Base-by-base conservation (phyloP, 768 basidiomycete species). In the Hemileccinum rubropunctum region DNA sequence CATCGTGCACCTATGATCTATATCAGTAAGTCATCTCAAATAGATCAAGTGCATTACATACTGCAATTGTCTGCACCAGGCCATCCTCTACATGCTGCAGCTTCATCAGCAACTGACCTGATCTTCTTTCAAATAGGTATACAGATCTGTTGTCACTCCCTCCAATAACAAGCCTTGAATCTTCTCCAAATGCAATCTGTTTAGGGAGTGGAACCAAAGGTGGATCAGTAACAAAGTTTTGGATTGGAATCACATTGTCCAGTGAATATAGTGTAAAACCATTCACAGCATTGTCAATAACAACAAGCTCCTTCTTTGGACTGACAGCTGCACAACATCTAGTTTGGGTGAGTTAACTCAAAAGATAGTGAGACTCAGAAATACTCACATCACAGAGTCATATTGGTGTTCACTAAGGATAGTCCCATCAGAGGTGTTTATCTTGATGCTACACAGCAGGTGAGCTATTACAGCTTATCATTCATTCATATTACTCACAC, bases 151-250 rank as follows among this genome's bases (percentile, higher is more conserved):
- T 17, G 17, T 56, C 52, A 15, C 55, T 53, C 5, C 52, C 37
- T 1, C 52, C 41, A 20, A 56, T 34, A 6, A 56, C 18, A 2
- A 53, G 30, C 11, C 23, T 56, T 12, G 35, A 9, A 0, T 53
- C 55, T 12, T 56, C 48, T 3, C 48, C 37, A 21, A 56, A 56
- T 2, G 42, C 26, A 4, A 56, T 52, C 32, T 53, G 55, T 12
- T 50, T 56, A 1, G 45, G 48, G 0, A 56, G 14, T 1, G 18
- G 27, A 2, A 53, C 41, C 1, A 8, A 20, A 3, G 40, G 51
- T 7, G 28, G 45, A 3, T 49, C 35, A 1, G 44, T 53, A 17
- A 45, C 17, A 39, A 38, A 50, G 3, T 32, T 56, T 15, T 12
- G 11, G n/a, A 52, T 21, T 1, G 21, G 20, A 1, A 39, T 10